Evolutionary conservation across 768 basidiomycete genomes (phyloP).

Genomic region (Ramaria sp.): DNA sequence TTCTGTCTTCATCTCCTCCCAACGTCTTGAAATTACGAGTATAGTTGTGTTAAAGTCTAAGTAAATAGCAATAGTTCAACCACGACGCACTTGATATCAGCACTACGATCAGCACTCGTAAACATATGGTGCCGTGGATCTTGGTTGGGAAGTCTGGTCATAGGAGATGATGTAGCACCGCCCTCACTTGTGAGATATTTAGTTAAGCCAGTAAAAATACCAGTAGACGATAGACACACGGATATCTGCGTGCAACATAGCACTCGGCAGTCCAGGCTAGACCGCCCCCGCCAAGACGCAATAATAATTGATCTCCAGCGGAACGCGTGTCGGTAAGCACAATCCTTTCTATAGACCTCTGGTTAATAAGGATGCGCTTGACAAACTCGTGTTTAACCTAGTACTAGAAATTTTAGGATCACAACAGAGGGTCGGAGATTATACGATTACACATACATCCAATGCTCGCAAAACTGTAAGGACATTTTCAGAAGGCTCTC

Average conservation of each 20-base stretch:
- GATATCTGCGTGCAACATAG: conserved; percentile 52
- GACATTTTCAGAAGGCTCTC: conserved; percentile 48
- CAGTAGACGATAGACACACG: conserved; percentile 30
- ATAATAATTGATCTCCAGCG: conserved; percentile 47
- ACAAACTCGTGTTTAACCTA: conserved; percentile 71
- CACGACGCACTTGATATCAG: conserved; percentile 33
- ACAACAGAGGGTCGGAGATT: neutral
- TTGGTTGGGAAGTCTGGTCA: conserved; percentile 20
- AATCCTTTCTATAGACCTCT: conserved; percentile 55
- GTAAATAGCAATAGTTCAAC: neutral
- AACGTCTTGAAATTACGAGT: conserved; percentile 28
- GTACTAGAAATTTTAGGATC: too few species aligned
- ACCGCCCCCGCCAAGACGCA: conserved; percentile 35
- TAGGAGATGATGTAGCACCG: conserved; percentile 43
- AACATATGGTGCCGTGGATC: conserved; percentile 38
- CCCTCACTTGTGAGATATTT: conserved; percentile 49
- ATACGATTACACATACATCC: conserved; percentile 40
- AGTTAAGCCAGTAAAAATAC: neutral
- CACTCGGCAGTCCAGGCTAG: conserved; percentile 52
- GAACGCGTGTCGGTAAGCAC: conserved; percentile 54
- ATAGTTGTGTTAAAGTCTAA: neutral
- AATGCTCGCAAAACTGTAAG: conserved; percentile 76
- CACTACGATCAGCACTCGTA: conserved; percentile 37
- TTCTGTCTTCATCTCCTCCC: conserved; percentile 26
- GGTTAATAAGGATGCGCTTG: conserved; percentile 72